Evolutionary conservation across 176 grass and related monocot genomes (phyloP), one percentile per base, ranked within the genome.

Genomic region (Zea luxurians): DNA sequence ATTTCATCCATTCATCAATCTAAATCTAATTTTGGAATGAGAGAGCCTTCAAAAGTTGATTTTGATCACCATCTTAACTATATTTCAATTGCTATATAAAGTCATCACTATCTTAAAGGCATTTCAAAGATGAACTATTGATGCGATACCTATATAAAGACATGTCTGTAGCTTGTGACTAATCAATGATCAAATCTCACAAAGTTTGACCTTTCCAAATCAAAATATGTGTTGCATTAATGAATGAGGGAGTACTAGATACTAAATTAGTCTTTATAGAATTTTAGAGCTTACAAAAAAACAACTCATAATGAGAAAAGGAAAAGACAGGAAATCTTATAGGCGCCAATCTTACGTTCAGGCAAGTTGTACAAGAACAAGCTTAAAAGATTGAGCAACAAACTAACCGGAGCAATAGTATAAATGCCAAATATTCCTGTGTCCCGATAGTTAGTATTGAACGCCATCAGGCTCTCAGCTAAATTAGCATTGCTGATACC

Each of bases 381-480:
- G 41, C 45, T 6, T 53, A 83, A 4, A 61, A 64, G 37, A 66
- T 66, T 79, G 35, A 83, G 49, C 64, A 85, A 72, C 7, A 45
- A 58, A 88, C 37, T 92, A 90, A 94, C 96, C 85, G 5, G 47
- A 57, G 92, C 85, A 81, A 45, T 76, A 63, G 83, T 83, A 65
- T 90, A 99, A 71, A 99, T 82, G 60, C 96, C 96, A 80, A 99
- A 95, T 87, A 99, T 82, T 57, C 96, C 96, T 72, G 81, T 92
- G 75, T 99, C 96, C 42, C 87, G 67, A 71, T 99, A 99, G 62
- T 99, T 99, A 47, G 96, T 99, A 74, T 94, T 99, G 86, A 99
- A 95, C 6, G 90, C 78, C 92, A 99, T 95, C 53, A 99, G 60
- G 47, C 88, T 81, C 78, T 99, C 88, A 62, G 96, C 96, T 87